These are phyloP conservation scores for Triticum monococcum DNA, from an alignment of 176 grass and related monocot genomes.

Conservation along the genomic window DNA sequence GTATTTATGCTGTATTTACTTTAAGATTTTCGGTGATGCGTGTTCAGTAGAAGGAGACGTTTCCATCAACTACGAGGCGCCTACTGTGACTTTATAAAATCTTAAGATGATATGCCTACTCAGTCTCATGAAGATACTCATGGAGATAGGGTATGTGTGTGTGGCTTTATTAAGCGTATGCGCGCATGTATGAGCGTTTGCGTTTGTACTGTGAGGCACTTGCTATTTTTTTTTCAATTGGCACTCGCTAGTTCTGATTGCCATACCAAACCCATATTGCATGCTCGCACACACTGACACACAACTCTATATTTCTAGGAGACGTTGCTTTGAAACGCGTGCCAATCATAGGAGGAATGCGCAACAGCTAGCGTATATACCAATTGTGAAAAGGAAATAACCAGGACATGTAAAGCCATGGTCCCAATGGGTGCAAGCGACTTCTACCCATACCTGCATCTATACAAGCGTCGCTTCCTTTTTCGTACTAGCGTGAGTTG, in stretches of 20 bases:
- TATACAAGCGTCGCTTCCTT: background rate
- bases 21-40: too few relatives aligned
- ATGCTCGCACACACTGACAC: background rate
- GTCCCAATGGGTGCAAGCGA: slow-evolving; percentile 15
- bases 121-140: too few relatives aligned
- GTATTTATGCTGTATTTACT: too few relatives aligned
- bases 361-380: slow-evolving; percentile 5
- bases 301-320: background rate
- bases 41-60: too few relatives aligned
- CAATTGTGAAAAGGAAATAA: background rate
- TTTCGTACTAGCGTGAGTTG: background rate
- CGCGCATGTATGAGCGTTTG: too few relatives aligned
- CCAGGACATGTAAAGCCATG: slow-evolving; percentile 25
- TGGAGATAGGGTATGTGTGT: too few relatives aligned
- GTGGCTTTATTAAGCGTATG: too few relatives aligned
- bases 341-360: slow-evolving; percentile 1
- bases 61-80: too few relatives aligned
- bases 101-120: too few relatives aligned
- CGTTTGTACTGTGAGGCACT: too few relatives aligned
- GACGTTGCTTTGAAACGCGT: background rate
- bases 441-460: background rate
- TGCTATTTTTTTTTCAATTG: too few relatives aligned
- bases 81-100: too few relatives aligned
- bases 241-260: background rate
- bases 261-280: background rate